Conservation (phyloP, 2,329 filamentous ascomycete genomes). For the Aspergillus terreus region DNA sequence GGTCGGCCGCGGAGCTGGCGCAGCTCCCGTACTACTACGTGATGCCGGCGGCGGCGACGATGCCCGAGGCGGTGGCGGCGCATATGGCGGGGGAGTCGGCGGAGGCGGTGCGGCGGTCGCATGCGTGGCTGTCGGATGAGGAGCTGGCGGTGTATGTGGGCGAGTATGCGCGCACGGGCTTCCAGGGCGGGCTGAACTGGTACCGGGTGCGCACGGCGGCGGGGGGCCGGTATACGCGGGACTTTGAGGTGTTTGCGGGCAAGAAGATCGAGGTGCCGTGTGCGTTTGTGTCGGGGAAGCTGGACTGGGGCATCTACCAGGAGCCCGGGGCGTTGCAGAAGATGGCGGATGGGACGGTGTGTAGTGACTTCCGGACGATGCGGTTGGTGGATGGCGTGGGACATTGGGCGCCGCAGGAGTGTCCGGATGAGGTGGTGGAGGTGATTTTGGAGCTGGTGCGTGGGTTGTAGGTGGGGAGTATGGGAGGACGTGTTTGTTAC, state of each 20-base stretch:
- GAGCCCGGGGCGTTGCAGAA: constrained; percentile 61
- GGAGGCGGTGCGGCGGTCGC: constrained; percentile 35
- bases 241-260: constrained; percentile 58
- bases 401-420: constrained; percentile 69
- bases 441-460: constrained; percentile 45
- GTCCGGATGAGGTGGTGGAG: constrained; percentile 52
- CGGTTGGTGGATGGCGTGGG: constrained; percentile 58
- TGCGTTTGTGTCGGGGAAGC: constrained; percentile 58
- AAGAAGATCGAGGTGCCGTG: constrained; percentile 59
- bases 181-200: constrained; percentile 65
- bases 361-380: constrained; percentile 51
- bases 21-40: constrained; percentile 67
- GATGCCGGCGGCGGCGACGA: constrained; percentile 56
- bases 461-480: constrained; percentile 7
- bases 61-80: constrained; percentile 55
- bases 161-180: constrained; percentile 61
- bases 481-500: neutral
- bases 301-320: constrained; percentile 68
- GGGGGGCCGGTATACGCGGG: constrained; percentile 40
- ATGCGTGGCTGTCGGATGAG: constrained; percentile 54
- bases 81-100: constrained; percentile 52
- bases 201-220: constrained; percentile 59
- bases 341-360: constrained; percentile 46
- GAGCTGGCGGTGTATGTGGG: constrained; percentile 58
- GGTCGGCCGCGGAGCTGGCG: constrained; percentile 55